A percentile compares a stretch with the other conserved stretches of the same genome.
These are phyloP conservation scores for Mycena amicta DNA, from an alignment of 768 basidiomycete species.

Conservation along the genomic window DNA sequence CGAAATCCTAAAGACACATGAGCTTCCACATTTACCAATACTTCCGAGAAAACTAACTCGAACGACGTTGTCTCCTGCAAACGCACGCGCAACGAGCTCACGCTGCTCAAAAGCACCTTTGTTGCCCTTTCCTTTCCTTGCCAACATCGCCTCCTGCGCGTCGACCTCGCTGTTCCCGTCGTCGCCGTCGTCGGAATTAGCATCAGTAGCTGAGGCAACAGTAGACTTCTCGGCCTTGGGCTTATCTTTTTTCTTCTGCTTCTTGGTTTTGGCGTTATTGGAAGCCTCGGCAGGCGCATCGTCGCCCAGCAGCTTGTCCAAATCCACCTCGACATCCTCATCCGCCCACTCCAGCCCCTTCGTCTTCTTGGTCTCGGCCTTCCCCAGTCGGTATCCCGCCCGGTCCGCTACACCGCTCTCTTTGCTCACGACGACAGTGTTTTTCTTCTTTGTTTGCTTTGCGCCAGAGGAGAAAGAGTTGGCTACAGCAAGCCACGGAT, in stretches of 20 bases:
- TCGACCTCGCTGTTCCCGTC: slow-evolving; percentile 70
- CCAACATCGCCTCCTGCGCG: slow-evolving; percentile 58
- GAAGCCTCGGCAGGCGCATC: no score
- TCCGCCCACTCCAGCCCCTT: slow-evolving; percentile 70
- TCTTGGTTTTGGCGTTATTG: slow-evolving; percentile 39
- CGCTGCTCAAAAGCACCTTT: slow-evolving; percentile 78
- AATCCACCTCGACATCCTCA: slow-evolving; percentile 75
- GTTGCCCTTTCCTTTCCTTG: slow-evolving; percentile 45
- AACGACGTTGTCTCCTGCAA: slow-evolving; percentile 96
- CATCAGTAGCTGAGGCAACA: slow-evolving; percentile 46
- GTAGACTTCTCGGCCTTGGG: slow-evolving; percentile 51
- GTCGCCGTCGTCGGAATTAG: slow-evolving; percentile 42
- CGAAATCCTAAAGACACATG: slow-evolving; percentile 68
- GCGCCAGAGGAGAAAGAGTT: slow-evolving; percentile 31
- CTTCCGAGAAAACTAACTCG: slow-evolving; percentile 52
- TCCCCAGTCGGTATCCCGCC: slow-evolving; percentile 75
- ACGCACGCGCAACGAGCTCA: slow-evolving; percentile 91
- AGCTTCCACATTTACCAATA: background rate
- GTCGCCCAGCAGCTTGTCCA: slow-evolving; percentile 49
- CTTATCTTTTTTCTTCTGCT: slow-evolving; percentile 51
- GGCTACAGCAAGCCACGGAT: slow-evolving; percentile 78
- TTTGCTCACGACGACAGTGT: slow-evolving; percentile 72
- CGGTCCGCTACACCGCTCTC: slow-evolving; percentile 62
- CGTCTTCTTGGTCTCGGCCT: slow-evolving; percentile 54
- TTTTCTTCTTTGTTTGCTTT: slow-evolving; percentile 68